phyloP scores from a whole-genome alignment of 805 yeast species.

The Yarrowia bubula region DNA sequence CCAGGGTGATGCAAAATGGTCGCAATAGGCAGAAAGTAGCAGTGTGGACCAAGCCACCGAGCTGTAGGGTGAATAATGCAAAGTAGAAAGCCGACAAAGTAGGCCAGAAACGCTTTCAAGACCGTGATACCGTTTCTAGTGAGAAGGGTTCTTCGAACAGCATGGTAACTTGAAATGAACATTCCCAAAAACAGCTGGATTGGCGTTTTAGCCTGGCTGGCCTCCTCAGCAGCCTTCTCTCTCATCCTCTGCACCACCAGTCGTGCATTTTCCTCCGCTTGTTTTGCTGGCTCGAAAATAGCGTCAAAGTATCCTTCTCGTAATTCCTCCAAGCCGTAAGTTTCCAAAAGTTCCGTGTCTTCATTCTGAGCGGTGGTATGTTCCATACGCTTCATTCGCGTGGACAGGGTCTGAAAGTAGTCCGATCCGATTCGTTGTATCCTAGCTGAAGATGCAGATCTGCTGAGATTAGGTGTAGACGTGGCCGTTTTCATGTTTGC shows the following conservation, averaged over 20 bases:
- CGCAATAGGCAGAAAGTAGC: slow-evolving; percentile 47
- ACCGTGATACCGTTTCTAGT: slow-evolving; percentile 19
- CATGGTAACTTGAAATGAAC: neutral
- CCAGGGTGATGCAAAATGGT: slow-evolving; percentile 49
- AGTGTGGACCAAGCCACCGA: slow-evolving; percentile 45
- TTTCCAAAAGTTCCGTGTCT: slow-evolving; percentile 40
- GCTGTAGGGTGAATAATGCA: slow-evolving; percentile 44
- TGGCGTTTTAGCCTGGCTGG: neutral
- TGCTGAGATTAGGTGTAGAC: slow-evolving; percentile 10
- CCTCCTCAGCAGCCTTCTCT: neutral
- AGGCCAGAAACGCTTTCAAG: slow-evolving; percentile 44
- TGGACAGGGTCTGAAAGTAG: slow-evolving; percentile 16
- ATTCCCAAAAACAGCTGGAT: neutral
- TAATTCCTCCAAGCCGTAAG: slow-evolving; percentile 45
- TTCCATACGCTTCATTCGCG: slow-evolving; percentile 13
- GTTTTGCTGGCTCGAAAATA: slow-evolving; percentile 35
- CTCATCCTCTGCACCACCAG: neutral
- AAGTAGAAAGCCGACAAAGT: slow-evolving; percentile 42
- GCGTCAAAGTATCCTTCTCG: slow-evolving; percentile 53
- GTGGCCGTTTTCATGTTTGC: neutral
- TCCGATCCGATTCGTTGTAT: slow-evolving; percentile 11
- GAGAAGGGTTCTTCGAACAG: neutral
- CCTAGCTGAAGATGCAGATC: neutral
- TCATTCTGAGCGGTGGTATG: neutral
- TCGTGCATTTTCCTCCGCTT: slow-evolving; percentile 8